Percentiles rank a stretch among this genome's conserved stretches.
These are phyloP conservation scores for Thelephora terrestris DNA, from an alignment of 1,284 basidiomycete species.

Conservation along the genomic window DNA sequence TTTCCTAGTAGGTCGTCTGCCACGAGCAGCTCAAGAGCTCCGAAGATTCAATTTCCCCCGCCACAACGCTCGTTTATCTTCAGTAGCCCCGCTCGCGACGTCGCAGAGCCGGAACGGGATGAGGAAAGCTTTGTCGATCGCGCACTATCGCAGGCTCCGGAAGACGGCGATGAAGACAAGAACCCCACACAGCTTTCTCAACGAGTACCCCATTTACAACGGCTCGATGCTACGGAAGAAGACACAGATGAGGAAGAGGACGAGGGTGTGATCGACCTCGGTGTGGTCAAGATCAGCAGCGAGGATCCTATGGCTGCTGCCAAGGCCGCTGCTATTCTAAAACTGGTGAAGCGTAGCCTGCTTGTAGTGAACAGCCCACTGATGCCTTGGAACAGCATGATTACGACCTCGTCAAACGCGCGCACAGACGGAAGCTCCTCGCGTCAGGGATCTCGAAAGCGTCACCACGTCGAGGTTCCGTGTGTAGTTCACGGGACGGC, in stretches of 20 bases:
- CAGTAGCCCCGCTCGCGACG: conserved; percentile 3
- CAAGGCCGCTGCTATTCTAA: conserved; percentile 81
- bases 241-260: conserved; percentile 16
- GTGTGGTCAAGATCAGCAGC: conserved; percentile 68
- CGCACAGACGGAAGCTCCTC: conserved; percentile 24
- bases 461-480: conserved; percentile 23
- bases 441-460: conserved; percentile 28
- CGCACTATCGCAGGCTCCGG: conserved; percentile 25
- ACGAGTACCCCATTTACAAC: too few species aligned
- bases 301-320: conserved; percentile 77
- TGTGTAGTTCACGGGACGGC: conserved; percentile 39
- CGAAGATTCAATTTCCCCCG: background rate
- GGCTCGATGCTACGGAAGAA: background rate
- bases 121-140: conserved; percentile 21
- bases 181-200: too few species aligned
- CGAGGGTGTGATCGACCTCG: conserved; percentile 31
- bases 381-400: conserved; percentile 49
- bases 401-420: conserved; percentile 52
- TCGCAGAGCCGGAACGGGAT: conserved; percentile 11
- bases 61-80: too few species aligned
- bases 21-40: background rate
- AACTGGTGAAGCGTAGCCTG: conserved; percentile 47
- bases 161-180: conserved; percentile 8
- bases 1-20: background rate
- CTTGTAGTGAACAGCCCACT: background rate